Evolutionary conservation across 371 early-diverging fungal genomes (phyloP), one percentile per base, ranked within the genome.

Genomic region (Rhizopus delemar): DNA sequence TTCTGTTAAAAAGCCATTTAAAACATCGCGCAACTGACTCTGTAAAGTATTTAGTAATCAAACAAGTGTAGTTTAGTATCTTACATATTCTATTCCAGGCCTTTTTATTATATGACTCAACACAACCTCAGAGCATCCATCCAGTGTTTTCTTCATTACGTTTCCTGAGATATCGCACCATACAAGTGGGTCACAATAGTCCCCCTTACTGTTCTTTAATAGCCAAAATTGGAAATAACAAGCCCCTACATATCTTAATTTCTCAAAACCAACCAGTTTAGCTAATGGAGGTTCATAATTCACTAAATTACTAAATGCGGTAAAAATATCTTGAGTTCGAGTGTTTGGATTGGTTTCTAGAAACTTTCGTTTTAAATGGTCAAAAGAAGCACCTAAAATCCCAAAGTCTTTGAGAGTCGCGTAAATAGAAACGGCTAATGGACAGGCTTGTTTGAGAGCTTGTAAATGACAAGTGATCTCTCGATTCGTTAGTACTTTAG

Each of bases 1-100:
- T 16, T 38, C 39, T 13, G 57, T 53, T 33, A 57, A 54, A 29
- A 62, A 46, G 1, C 53, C 60, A n/a, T 28, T 31, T 35, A 61
- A 35, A 41, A 2, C 46, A 8, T 56, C 49, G 2, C 49, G 43
- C 13, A 66, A 41, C 16, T 31, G 7, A 9, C 51, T 41, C 66
- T 66, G 46, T 34, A 46, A 31, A 45, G 46, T 31, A 57, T 16
- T 38, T 22, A 39, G 28, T 22, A 8, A 41, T 55, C 8, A 41
- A 41, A 49, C 5, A 5, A 49, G 32, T 46, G 15, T 9, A 28
- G 33, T 29, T 7, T 28, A 46, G 32, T 31, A 11, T 41, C 62
- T 55, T 66, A 66, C 66, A 51, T 46, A 49, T 12, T 53, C 22
- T 29, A 66, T 66, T 6, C 66, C 66, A 13, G 66, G 66, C 4